phyloP scores from a whole-genome alignment of 805 yeast species.

The Yamadazyma akitaensis region DNA sequence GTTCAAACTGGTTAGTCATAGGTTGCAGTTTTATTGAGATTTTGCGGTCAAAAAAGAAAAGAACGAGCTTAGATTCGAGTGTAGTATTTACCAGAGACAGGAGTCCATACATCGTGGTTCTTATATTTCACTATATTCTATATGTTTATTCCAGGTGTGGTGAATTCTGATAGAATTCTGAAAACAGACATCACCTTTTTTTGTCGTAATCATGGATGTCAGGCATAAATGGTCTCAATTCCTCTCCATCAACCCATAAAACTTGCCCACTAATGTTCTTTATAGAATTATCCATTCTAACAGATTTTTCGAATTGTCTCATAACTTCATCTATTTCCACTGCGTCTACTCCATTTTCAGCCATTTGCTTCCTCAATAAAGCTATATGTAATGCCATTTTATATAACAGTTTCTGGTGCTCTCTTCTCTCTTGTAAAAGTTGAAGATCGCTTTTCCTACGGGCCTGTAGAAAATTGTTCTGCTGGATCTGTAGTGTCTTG shows the following conservation, averaged over 20 bases:
- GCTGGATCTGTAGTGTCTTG: slow-evolving; percentile 39
- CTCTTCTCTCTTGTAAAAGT: slow-evolving; percentile 50
- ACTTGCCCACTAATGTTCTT: slow-evolving; percentile 52
- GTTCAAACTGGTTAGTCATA: slow-evolving; percentile 2
- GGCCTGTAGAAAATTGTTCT: slow-evolving; percentile 48
- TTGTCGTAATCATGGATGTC: slow-evolving; percentile 58
- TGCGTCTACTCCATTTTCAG: slow-evolving; percentile 58
- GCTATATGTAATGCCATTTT: slow-evolving; percentile 69
- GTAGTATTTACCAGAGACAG: too few relatives aligned
- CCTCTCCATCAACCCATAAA: slow-evolving; percentile 58
- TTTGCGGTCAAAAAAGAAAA: too few relatives aligned
- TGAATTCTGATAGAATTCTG: too few relatives aligned
- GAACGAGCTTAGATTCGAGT: too few relatives aligned
- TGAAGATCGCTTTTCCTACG: slow-evolving; percentile 52
- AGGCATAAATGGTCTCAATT: slow-evolving; percentile 51
- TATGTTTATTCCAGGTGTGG: too few relatives aligned
- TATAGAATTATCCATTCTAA: slow-evolving; percentile 55
- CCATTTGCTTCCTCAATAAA: slow-evolving; percentile 56
- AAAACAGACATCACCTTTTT: slow-evolving; percentile 14
- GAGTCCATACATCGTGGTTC: too few relatives aligned
- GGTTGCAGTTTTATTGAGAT: neutral
- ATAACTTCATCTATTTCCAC: slow-evolving; percentile 51
- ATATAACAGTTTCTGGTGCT: slow-evolving; percentile 45
- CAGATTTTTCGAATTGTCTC: slow-evolving; percentile 53
- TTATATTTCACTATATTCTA: too few relatives aligned